A percentile compares a stretch with the other conserved stretches of the same genome.
These are phyloP conservation scores for Reutealis trisperma DNA, from an alignment of 345 rosid species.

Conservation along the genomic window DNA sequence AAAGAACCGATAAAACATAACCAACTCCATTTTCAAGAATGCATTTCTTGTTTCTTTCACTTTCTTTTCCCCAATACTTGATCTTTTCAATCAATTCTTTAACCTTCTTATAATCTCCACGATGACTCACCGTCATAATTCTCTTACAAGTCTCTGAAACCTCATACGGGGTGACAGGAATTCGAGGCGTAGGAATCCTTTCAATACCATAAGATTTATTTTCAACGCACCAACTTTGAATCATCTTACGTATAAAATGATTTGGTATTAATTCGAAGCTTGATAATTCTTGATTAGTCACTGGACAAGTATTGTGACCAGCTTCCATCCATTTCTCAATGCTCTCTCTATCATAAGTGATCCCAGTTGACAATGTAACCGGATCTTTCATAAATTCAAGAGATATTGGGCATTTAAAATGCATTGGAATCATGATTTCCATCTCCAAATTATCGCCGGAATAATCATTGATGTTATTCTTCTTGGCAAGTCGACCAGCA, in stretches of 20 bases:
- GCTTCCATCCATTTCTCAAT: slow-evolving; percentile 45
- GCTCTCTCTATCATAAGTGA: slow-evolving; percentile 45
- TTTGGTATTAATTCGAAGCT: slow-evolving; percentile 38
- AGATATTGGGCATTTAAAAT: slow-evolving; percentile 47
- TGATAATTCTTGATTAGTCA: slow-evolving; percentile 22
- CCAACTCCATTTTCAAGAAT: slow-evolving; percentile 24
- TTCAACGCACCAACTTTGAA: slow-evolving; percentile 43
- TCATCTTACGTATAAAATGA: slow-evolving; percentile 37
- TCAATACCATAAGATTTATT: slow-evolving; percentile 34
- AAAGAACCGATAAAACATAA: slow-evolving; percentile 21
- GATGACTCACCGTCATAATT: slow-evolving; percentile 14
- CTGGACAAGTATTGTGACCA: slow-evolving; percentile 41
- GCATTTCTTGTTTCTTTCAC: slow-evolving; percentile 37
- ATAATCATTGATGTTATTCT: neutral
- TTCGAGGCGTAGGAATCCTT: slow-evolving; percentile 43
- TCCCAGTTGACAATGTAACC: slow-evolving; percentile 38
- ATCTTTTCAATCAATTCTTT: slow-evolving; percentile 27
- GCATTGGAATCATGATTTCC: slow-evolving; percentile 33
- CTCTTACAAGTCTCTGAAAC: slow-evolving; percentile 28
- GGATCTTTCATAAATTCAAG: slow-evolving; percentile 48
- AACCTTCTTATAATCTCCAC: slow-evolving; percentile 32
- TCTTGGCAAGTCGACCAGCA: neutral
- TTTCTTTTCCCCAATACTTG: slow-evolving; percentile 37
- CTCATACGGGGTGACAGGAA: slow-evolving; percentile 33
- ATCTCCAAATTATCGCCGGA: neutral